Base-by-base conservation (phyloP, 352 stramenopile species). In the Phytophthora tentaculata region DNA sequence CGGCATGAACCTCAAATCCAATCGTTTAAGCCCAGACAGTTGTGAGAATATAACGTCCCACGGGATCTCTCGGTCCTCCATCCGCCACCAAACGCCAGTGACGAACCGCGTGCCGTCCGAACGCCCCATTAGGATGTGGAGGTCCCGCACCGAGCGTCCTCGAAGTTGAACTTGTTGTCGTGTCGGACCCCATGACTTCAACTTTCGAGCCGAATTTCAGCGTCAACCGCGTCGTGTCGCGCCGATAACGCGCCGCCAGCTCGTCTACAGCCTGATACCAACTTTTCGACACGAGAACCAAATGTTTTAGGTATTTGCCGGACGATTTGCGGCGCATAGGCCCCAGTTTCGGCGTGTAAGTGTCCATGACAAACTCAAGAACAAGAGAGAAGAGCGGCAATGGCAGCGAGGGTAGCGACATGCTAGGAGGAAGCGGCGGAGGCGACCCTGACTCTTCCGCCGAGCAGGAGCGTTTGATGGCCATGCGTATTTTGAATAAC, bases 261-360 rank as follows among this genome's bases (percentile, higher is more conserved):
- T 83, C 75, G 39, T 69, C 67, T 35, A 82, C 47, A 6, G 65
- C 62, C n/a, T 67, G n/a, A 5, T 26, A 54, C 77, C 75, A 86
- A 37, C 65, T 68, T 32, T 71, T 71, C 2, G 60, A 51, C 48
- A 86, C 77, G 17, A 86, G 66, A 26, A 73, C 73, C 22, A 81
- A 32, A 17, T 62, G 44, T 49, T 57, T 44, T 13, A 85, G 48
- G 20, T 22, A n/a, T 35, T 71, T 61, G 22, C 17, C 52, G 10
- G 24, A 28, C 32, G 66, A 23, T 17, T 28, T 20, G 14, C 62
- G 49, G 14, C 51, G 57, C 5, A 0, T 9, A 16, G 68, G 69
- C 20, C 49, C n/a, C 28, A 73, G 19, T 2, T 73, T 50, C 24
- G 74, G 59, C 5, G 51, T 61, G 50, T 61, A 71, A 17, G 57